Base-by-base conservation (phyloP, 2,329 filamentous ascomycete genomes). In the Fusarium acutatum region DNA sequence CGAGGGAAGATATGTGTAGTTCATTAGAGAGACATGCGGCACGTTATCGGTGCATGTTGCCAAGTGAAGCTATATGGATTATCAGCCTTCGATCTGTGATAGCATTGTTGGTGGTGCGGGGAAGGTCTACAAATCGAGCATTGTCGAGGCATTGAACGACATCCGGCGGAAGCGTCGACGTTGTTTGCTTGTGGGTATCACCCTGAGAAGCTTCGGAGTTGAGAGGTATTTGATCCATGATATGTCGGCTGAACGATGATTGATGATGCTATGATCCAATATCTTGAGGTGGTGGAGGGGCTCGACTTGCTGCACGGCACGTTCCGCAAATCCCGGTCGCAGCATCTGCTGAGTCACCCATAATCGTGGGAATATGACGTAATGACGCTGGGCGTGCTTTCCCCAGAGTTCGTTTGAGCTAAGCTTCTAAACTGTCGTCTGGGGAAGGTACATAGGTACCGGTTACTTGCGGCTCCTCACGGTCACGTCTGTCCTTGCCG, bases 1-100 rank as follows among this genome's bases (percentile, higher is more conserved):
- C 11, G 88, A 91, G 43, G 95, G 93, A 28, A 99, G 92, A 84
- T 98, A 98, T 80, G 96, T 98, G 86, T 98, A 98, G 86, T 97
- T 98, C 96, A 99, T 99, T 74, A 99, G 90, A 41, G 95, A 97
- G 75, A 98, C 94, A 82, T 98, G 94, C 15, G 96, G 96, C 72
- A 91, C 87, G 79, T 96, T 93, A 75, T 93, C 88, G 77, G 91
- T 91, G 82, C 93, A 97, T 64, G 96, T 99, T 77, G 96, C 95
- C 60, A 99, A 92, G 83, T 99, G 96, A 75, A 99, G 94, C 95
- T 97, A 79, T 76, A 38, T 53, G 32, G 24, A 50, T 28, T 37
- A 56, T 70, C 50, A 69, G 46, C 60, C 34, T 47, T 54, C 68
- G 44, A 60, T 49, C 65, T 32, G 40, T 17, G 30, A 20, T 61